A percentile compares a stretch with the other conserved stretches of the same genome.
Evolutionary conservation across 2,329 filamentous ascomycete species (phyloP).

Genomic region (Exserohilum turcica): DNA sequence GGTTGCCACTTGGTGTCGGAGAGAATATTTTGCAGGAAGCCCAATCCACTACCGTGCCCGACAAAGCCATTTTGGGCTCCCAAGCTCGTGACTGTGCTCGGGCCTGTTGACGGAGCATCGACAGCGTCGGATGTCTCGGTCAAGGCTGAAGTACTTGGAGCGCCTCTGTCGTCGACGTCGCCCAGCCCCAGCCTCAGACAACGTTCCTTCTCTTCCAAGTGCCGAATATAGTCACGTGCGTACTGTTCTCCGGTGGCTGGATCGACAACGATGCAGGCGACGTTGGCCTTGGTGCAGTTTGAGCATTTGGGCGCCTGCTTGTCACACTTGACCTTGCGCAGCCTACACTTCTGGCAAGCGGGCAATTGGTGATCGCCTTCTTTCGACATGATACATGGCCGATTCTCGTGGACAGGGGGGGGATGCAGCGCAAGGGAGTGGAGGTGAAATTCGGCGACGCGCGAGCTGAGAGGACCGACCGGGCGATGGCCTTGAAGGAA

Average conservation of each 20-base stretch:
- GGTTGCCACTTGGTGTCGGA: slow-evolving; percentile 22
- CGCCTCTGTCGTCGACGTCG: neutral
- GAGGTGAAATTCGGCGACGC: no score
- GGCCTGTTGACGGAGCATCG: neutral
- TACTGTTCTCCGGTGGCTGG: slow-evolving; percentile 16
- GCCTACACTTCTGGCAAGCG: slow-evolving; percentile 22
- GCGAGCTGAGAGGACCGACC: no score
- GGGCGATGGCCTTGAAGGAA: no score
- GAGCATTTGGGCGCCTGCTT: slow-evolving; percentile 17
- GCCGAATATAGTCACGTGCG: slow-evolving; percentile 19
- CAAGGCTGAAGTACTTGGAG: neutral
- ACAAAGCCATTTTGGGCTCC: slow-evolving; percentile 12
- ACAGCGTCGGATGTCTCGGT: neutral
- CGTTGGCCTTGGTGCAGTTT: slow-evolving; percentile 17
- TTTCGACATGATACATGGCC: no score
- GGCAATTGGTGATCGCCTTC: slow-evolving; percentile 3
- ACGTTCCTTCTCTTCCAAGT: slow-evolving; percentile 17
- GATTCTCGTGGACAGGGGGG: no score
- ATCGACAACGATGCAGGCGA: slow-evolving; percentile 23
- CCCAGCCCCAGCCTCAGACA: slow-evolving; percentile 5
- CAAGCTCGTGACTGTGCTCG: slow-evolving; percentile 7
- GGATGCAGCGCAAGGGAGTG: no score
- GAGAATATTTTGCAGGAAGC: slow-evolving; percentile 20
- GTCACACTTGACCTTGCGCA: slow-evolving; percentile 20
- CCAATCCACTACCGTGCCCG: slow-evolving; percentile 23